phyloP scores from a whole-genome alignment of 140 eudicot genomes.

The Flaveria floridana region DNA sequence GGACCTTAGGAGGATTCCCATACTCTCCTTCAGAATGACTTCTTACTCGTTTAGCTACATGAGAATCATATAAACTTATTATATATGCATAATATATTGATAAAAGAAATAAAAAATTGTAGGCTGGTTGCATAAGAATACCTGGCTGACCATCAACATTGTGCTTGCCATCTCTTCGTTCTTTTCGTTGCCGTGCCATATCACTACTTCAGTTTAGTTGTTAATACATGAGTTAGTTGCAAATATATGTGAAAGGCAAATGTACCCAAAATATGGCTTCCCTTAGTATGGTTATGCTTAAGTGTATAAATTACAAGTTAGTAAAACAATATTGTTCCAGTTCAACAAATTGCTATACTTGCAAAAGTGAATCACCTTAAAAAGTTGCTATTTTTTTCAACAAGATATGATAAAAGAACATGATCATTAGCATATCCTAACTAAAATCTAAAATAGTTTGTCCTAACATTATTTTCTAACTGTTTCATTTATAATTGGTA shows the following conservation, averaged over 20 bases:
- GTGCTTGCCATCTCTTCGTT: not conserved
- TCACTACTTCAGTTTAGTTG: constrained; percentile 14
- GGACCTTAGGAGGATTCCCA: constrained; percentile 13
- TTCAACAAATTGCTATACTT: not conserved
- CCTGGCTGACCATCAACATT: constrained; percentile 16
- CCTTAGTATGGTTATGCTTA: constrained; percentile 5
- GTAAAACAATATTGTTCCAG: not conserved
- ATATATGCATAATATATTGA: constrained; percentile 19
- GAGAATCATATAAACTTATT: constrained; percentile 5
- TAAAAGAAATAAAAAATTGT: not conserved
- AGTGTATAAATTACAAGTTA: constrained; percentile 8
- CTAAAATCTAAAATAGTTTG: not conserved
- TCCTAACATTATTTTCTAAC: not conserved
- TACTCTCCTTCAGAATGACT: constrained; percentile 24
- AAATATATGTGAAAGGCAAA: constrained; percentile 2
- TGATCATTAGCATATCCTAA: not conserved
- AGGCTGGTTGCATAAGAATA: constrained; percentile 6
- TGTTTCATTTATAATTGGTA: not conserved
- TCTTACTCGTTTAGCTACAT: constrained; percentile 29
- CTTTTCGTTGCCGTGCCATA: constrained; percentile 26
- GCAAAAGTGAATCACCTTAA: not conserved
- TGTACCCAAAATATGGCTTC: not conserved
- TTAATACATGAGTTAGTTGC: constrained; percentile 1
- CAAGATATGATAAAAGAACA: not conserved
- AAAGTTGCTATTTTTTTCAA: too few relatives aligned